phyloP scores from a whole-genome alignment of 768 basidiomycete species.

The Auricularia auricula-judae region DNA sequence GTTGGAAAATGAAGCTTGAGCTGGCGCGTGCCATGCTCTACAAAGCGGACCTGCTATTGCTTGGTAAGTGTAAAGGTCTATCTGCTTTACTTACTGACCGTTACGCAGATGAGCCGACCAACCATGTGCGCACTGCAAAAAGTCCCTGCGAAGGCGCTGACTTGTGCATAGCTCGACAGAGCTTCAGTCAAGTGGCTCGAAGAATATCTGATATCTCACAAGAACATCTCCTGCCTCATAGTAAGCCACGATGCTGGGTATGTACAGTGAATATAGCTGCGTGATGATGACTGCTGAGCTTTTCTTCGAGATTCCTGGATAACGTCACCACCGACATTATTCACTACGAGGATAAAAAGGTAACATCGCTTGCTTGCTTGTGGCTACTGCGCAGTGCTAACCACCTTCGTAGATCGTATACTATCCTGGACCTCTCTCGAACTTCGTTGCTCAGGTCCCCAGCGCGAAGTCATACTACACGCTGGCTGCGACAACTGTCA shows the following conservation, averaged over 20 bases:
- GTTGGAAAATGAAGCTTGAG: constrained; percentile 99
- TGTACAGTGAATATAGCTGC: constrained; percentile 12
- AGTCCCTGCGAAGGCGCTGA: neutral
- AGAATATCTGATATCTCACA: constrained; percentile 71
- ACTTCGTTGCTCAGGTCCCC: constrained; percentile 82
- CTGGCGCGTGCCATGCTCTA: constrained; percentile 94
- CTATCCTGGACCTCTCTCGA: constrained; percentile 85
- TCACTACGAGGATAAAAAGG: constrained; percentile 93
- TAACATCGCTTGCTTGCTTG: constrained; percentile 15
- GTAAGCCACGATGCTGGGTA: constrained; percentile 95
- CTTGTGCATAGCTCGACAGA: constrained; percentile 49
- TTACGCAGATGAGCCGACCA: constrained; percentile 56
- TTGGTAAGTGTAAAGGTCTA: constrained; percentile 34
- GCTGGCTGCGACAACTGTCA: constrained; percentile 83
- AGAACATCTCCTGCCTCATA: constrained; percentile 81
- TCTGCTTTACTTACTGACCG: constrained; percentile 8
- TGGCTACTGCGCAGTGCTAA: constrained; percentile 2
- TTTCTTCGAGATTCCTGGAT: constrained; percentile 65
- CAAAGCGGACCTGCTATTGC: constrained; percentile 74
- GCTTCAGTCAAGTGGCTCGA: constrained; percentile 88
- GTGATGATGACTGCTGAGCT: neutral
- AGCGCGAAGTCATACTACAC: constrained; percentile 97
- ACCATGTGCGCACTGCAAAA: constrained; percentile 44
- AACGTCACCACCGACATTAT: constrained; percentile 94
- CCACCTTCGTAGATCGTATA: constrained; percentile 59